A percentile compares a stretch with the other conserved stretches of the same genome.
Conservation (phyloP, 2,329 filamentous ascomycete species). For the Penicillium sclerotigenum region DNA sequence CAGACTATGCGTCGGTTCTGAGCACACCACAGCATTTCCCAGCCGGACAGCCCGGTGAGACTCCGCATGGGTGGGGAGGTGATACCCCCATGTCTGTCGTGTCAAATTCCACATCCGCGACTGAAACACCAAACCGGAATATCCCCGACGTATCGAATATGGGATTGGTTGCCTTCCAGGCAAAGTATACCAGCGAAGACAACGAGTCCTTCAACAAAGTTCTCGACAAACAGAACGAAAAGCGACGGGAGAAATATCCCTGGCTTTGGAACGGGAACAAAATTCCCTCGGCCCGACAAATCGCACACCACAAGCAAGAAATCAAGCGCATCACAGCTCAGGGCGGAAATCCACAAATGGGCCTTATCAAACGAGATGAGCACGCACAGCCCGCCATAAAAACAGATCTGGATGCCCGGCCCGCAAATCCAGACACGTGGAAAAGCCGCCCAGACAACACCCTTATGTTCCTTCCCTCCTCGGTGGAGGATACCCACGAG, state of each 20-base stretch:
- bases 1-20: slow-evolving; percentile 18
- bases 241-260: slow-evolving; percentile 75
- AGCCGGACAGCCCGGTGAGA: slow-evolving; percentile 21
- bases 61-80: slow-evolving; percentile 56
- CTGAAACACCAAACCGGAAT: slow-evolving; percentile 40
- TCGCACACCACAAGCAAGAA: slow-evolving; percentile 52
- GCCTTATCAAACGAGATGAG: slow-evolving; percentile 29
- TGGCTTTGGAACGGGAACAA: slow-evolving; percentile 91
- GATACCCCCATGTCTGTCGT: slow-evolving; percentile 68
- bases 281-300: slow-evolving; percentile 61
- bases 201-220: slow-evolving; percentile 96
- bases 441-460: slow-evolving; percentile 71
- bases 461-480: slow-evolving; percentile 70
- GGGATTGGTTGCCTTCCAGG: slow-evolving; percentile 80
- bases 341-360: slow-evolving; percentile 60
- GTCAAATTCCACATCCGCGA: slow-evolving; percentile 37
- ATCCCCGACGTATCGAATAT: slow-evolving; percentile 67
- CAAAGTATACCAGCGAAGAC: slow-evolving; percentile 94
- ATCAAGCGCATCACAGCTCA: slow-evolving; percentile 70
- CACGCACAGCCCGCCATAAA: slow-evolving; percentile 56
- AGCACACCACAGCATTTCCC: slow-evolving; percentile 57
- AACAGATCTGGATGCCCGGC: slow-evolving; percentile 63
- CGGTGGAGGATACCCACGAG: slow-evolving; percentile 51
- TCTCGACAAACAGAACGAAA: slow-evolving; percentile 84
- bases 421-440: slow-evolving; percentile 75